Percentiles rank a stretch among this genome's conserved stretches.
These are phyloP conservation scores for Parathielavia appendiculata DNA, from an alignment of 495 filamentous ascomycete genomes.

Conservation along the genomic window DNA sequence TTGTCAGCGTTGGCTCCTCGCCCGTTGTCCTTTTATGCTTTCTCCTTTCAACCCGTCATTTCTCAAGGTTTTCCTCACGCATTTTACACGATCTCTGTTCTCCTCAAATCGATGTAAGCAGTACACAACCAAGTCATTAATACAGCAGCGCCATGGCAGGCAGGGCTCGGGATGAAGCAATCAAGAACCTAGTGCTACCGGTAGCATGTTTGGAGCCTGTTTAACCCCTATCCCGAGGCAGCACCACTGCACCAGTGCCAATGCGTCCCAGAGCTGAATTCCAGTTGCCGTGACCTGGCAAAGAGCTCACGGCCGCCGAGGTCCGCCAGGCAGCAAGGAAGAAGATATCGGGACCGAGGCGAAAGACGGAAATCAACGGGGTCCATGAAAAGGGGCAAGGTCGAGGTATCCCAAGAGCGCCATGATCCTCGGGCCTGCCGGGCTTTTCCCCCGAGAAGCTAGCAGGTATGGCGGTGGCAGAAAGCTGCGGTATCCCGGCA, in stretches of 20 bases:
- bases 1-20: neutral
- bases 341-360: neutral
- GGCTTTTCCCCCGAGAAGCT: neutral
- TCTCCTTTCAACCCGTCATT: neutral
- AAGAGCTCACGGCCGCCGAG: neutral
- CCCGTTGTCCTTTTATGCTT: neutral
- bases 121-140: neutral
- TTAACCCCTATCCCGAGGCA: neutral
- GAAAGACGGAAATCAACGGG: neutral
- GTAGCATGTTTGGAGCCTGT: neutral
- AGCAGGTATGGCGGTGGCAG: neutral
- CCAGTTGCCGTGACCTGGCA: constrained; percentile 3
- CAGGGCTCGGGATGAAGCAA: constrained; percentile 3
- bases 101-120: neutral
- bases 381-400: neutral
- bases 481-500: constrained; percentile 9
- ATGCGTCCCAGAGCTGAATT: neutral
- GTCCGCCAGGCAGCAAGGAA: neutral
- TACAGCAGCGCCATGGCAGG: neutral
- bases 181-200: neutral
- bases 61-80: neutral
- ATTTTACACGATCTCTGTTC: neutral
- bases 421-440: constrained; percentile 11
- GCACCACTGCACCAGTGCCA: neutral
- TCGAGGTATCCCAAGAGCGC: neutral